Base-by-base conservation (phyloP, 495 filamentous ascomycete species). In the Extremus antarcticus region DNA sequence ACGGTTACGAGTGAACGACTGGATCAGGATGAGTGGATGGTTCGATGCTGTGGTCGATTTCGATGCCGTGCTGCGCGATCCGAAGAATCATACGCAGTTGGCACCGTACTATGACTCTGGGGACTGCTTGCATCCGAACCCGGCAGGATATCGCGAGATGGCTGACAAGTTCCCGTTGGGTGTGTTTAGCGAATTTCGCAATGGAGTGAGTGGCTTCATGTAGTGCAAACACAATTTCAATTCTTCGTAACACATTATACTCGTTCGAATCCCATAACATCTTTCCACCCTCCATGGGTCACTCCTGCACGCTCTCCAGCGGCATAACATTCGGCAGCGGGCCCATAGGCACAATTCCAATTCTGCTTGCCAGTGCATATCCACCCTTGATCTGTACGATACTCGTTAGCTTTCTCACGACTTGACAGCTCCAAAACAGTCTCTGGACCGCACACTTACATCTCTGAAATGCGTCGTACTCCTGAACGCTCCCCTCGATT, bases 51-150 rank as follows among this genome's bases (percentile, higher is more conserved):
- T 82, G 2, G 65, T 87, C 41, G 84, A 88, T 63, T 87, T 88
- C 58, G 78, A 80, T 59, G 67, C 60, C 43, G 66, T 80, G 21
- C 47, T 87, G 46, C 71, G 76, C 23, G 76, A 86, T 65, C 70
- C 73, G 13, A 59, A 65, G 0, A 68, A 73, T 25, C 62, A 66
- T 23, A 68, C 66, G 51, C 54, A 69, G 59, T 57, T 87, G 57
- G 69, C 67, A 39, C 60, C 46, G 17, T 57, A 74, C 63, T 85
- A 73, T 63, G 77, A 88, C 56, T 78, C 81, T 2, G 85, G 85
- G 0, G 85, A 87, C 68, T 79, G 79, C 63, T 65, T 89, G 61
- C 84, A 89, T 72, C 83, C 83, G 0, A 87, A 83, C 68, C 75
- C 72, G n/a, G 71, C 65, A 8, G 84, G 79, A 0, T 88, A 79